phyloP scores from a whole-genome alignment of 345 rosid genomes.

The Syzygium aromaticum region DNA sequence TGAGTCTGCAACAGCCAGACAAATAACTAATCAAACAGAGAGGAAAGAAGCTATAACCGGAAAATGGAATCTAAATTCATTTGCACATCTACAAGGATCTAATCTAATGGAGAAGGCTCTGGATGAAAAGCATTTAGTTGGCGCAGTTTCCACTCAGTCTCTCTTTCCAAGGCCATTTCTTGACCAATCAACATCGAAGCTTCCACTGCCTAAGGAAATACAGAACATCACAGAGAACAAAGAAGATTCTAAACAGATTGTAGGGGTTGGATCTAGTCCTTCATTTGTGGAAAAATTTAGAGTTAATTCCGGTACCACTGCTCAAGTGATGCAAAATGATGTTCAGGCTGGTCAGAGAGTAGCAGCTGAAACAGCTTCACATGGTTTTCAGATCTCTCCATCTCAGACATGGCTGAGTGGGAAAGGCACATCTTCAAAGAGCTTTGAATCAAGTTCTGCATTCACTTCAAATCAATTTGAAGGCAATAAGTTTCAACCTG shows the following conservation, averaged over 20 bases:
- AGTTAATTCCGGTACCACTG: conserved; percentile 4
- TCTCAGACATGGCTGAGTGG: conserved; percentile 41
- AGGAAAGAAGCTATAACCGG: conserved; percentile 1
- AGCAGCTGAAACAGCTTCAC: conserved; percentile 16
- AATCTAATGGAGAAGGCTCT: conserved; percentile 17
- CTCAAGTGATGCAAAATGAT: conserved; percentile 19
- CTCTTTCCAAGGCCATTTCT: conserved; percentile 19
- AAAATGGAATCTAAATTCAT: conserved; percentile 1
- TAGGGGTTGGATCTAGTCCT: conserved; percentile 23
- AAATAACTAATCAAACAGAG: conserved; percentile 10
- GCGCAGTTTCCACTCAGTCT: conserved; percentile 18
- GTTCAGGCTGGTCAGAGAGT: conserved; percentile 23
- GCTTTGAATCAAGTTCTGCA: conserved; percentile 17
- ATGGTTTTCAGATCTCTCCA: conserved; percentile 17
- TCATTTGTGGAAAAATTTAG: conserved; percentile 23
- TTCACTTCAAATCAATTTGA: conserved; percentile 20
- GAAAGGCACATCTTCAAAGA: conserved; percentile 17
- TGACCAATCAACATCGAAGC: conserved; percentile 27
- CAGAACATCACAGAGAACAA: conserved; percentile 1
- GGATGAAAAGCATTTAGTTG: conserved; percentile 19
- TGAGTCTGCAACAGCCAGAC: conserved; percentile 17
- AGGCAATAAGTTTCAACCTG: conserved; percentile 24
- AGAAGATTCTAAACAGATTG: conserved; percentile 23
- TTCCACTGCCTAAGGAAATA: conserved; percentile 15
- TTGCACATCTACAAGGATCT: conserved; percentile 5